A percentile compares a stretch with the other conserved stretches of the same genome.
These are phyloP conservation scores for Chamaenerion angustifolium DNA, from an alignment of 345 rosid species.

Conservation along the genomic window DNA sequence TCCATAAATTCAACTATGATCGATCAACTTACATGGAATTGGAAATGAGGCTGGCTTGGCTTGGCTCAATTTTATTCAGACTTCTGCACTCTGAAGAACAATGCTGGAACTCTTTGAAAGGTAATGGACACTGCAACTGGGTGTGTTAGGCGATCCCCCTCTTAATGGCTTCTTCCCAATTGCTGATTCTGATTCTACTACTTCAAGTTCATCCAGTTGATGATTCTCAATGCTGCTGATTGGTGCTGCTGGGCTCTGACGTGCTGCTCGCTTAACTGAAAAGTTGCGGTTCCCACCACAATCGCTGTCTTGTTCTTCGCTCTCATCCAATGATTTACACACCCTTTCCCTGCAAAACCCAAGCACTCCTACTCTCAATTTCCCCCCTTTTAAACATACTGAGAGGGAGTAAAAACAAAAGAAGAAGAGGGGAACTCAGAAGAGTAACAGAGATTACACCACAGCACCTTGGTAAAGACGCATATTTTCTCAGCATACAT, in stretches of 20 bases:
- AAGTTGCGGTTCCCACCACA: slow-evolving; percentile 1
- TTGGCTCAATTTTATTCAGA: neutral
- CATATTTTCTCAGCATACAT: slow-evolving; percentile 5
- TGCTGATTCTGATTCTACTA: neutral
- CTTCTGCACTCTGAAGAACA: slow-evolving; percentile 5
- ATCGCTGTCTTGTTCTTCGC: slow-evolving; percentile 1
- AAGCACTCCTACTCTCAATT: neutral
- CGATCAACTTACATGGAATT: too few species aligned
- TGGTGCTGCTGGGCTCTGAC: neutral
- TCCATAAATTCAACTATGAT: too few species aligned
- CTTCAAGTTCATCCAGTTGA: neutral
- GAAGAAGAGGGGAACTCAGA: too few species aligned
- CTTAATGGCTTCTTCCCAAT: neutral
- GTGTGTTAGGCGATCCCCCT: neutral
- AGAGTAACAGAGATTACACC: neutral
- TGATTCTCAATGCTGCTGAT: neutral
- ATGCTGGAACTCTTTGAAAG: slow-evolving; percentile 4
- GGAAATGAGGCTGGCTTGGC: too few species aligned
- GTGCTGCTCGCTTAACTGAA: slow-evolving; percentile 2
- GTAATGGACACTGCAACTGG: slow-evolving; percentile 6
- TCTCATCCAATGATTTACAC: slow-evolving; percentile 4
- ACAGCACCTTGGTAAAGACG: slow-evolving; percentile 7
- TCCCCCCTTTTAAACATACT: too few species aligned
- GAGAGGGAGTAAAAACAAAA: too few species aligned
- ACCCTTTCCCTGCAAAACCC: slow-evolving; percentile 1